Evolutionary conservation across 345 rosid genomes (phyloP).

Genomic region (Gossypium bickii): DNA sequence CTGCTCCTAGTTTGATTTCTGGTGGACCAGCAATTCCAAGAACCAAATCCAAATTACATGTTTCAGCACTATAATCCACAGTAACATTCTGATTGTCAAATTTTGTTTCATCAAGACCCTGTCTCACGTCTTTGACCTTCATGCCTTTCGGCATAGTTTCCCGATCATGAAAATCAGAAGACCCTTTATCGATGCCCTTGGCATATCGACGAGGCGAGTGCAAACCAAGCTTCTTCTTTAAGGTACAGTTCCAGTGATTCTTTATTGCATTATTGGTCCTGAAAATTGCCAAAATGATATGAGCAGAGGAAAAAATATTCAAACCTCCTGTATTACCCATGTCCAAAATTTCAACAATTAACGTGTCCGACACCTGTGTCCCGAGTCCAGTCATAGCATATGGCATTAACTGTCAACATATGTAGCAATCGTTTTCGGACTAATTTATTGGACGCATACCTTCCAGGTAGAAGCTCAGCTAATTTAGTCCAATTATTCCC

Average conservation of each 20-base stretch:
- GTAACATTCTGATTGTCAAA: background rate
- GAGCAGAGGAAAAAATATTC: background rate
- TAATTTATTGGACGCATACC: conserved; percentile 26
- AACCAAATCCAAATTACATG: conserved; percentile 15
- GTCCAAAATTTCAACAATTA: too few species aligned
- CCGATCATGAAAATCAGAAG: conserved; percentile 12
- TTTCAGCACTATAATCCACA: background rate
- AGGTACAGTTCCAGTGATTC: conserved; percentile 51
- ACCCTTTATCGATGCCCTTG: conserved; percentile 18
- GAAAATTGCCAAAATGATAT: conserved; percentile 7
- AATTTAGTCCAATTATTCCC: conserved; percentile 57
- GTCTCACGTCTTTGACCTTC: conserved; percentile 5
- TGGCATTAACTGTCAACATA: too few species aligned
- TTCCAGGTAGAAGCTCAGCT: conserved; percentile 51
- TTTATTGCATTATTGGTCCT: conserved; percentile 55
- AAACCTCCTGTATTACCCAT: too few species aligned
- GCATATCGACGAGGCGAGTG: conserved; percentile 10
- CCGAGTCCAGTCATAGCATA: too few species aligned
- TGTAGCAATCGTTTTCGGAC: too few species aligned
- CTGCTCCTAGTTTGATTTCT: background rate
- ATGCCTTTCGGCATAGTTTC: conserved; percentile 19
- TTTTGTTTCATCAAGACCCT: conserved; percentile 4
- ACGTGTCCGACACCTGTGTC: too few species aligned
- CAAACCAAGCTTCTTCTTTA: conserved; percentile 39
- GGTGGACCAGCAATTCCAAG: background rate